Evolutionary conservation across 805 yeast genomes (phyloP).

Genomic region (Kuraishia hungarica): DNA sequence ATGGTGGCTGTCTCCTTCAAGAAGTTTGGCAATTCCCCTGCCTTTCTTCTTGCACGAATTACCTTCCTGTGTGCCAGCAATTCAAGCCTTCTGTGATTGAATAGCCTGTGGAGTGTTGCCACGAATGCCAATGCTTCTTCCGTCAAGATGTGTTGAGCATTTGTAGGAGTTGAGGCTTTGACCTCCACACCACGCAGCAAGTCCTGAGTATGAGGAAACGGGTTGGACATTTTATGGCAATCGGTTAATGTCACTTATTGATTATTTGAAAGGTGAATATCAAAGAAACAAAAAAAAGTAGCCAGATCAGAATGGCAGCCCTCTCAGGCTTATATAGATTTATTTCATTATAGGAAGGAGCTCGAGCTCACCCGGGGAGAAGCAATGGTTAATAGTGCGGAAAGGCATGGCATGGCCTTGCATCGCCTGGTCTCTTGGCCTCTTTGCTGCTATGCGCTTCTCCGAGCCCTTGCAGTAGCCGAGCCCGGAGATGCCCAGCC

Average conservation of each 20-base stretch:
- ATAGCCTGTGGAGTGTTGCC: constrained; percentile 59
- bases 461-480: background rate
- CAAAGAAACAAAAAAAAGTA: too few relatives aligned
- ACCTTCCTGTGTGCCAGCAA: constrained; percentile 47
- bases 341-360: background rate
- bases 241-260: too few relatives aligned
- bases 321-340: background rate
- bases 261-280: too few relatives aligned
- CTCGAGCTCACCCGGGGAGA: background rate
- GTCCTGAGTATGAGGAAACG: constrained; percentile 34
- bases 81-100: constrained; percentile 45
- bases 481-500: background rate
- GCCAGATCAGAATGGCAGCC: background rate
- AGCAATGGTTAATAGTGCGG: too few relatives aligned
- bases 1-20: constrained; percentile 62
- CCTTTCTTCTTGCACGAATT: constrained; percentile 48
- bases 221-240: constrained; percentile 12
- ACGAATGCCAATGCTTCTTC: constrained; percentile 57
- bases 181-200: constrained; percentile 44
- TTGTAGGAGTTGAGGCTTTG: constrained; percentile 37
- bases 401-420: too few relatives aligned
- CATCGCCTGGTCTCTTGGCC: too few relatives aligned
- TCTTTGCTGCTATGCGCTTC: background rate
- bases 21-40: constrained; percentile 60
- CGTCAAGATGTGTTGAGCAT: constrained; percentile 46